A percentile compares a stretch with the other conserved stretches of the same genome.
Conservation (phyloP, 2,329 filamentous ascomycete species). For the Pseudogymnoascus sp. region DNA sequence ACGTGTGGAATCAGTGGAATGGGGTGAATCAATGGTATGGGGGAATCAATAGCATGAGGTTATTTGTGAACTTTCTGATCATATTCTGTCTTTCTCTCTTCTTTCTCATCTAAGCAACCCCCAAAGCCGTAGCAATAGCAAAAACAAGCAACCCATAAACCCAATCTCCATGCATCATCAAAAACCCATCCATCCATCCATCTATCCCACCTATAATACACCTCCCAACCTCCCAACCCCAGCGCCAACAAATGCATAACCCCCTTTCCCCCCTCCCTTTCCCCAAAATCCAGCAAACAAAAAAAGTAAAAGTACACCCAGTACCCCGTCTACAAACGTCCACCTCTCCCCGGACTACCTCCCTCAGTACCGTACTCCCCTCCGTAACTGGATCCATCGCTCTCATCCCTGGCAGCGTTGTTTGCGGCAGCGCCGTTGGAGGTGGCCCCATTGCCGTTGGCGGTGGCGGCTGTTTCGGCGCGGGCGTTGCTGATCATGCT, state of each 20-base stretch:
- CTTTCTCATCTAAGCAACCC: no score
- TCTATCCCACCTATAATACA: neutral
- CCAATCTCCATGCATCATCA: no score
- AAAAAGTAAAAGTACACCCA: neutral
- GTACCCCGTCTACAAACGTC: neutral
- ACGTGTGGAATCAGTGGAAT: no score
- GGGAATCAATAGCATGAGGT: no score
- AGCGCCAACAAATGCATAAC: neutral
- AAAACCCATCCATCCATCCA: neutral
- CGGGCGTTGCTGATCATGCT: slow-evolving; percentile 50
- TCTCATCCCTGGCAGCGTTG: slow-evolving; percentile 20
- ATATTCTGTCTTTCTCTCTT: no score
- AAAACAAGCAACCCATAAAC: no score
- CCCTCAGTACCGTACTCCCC: neutral
- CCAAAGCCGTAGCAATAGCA: no score
- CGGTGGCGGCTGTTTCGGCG: slow-evolving; percentile 41
- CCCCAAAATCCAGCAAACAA: neutral
- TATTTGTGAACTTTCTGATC: no score
- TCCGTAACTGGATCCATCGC: slow-evolving; percentile 15
- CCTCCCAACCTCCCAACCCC: neutral
- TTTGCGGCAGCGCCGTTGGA: slow-evolving; percentile 21
- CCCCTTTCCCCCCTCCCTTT: neutral
- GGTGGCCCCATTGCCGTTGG: slow-evolving; percentile 24
- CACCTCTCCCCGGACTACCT: neutral
- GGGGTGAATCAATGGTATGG: no score